Base-by-base conservation (phyloP, 371 early-diverging fungal genomes). In the Sporodiniella umbellata region DNA sequence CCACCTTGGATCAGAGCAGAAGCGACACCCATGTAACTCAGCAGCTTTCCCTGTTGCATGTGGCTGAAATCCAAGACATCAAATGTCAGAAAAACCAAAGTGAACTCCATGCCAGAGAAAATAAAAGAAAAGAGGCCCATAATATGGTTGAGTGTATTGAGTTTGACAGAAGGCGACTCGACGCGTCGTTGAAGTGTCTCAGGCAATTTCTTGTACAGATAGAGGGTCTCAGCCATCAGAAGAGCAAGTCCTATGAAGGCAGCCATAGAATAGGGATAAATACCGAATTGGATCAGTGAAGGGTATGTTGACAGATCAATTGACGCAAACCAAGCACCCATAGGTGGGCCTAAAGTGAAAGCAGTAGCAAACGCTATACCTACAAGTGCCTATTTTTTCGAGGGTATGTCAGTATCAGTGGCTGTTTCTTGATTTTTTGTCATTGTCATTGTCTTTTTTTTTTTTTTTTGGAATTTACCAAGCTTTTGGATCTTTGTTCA, bases 51-150 rank as follows among this genome's bases (percentile, higher is more conserved):
- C 68, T 98, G 97, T 54, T 92, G 88, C 70, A 83, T 84, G 65
- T 93, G 87, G 12, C 81, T 78, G 53, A 91, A 98, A 38, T 81
- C 72, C 51, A 94, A 87, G 17, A 90, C 79, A 68, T 96, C 95
- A 72, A 87, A 90, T 0, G 96, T 94, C 64, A 96, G 74, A 64
- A 97, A 98, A 0, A 98, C 94, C 45, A 98, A 75, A 0, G 98
- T 97, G 71, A 95, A 98, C 69, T 98, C 98, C 93, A 98, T 94
- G 6, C 98, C 99, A 3, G 93, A 90, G 66, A 96, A 98, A 31
- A 93, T 61, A 61, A 98, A 93, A 38, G 95, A 75, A 60, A 88
- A 95, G 7, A 84, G 66, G 56, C 93, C 91, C 61, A 95, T 95
- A 30, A 92, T 68, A 31, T 68, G 53, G 15, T 85, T 86, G 17